Conservation (phyloP, 768 basidiomycete species). For the Panus rudis region DNA sequence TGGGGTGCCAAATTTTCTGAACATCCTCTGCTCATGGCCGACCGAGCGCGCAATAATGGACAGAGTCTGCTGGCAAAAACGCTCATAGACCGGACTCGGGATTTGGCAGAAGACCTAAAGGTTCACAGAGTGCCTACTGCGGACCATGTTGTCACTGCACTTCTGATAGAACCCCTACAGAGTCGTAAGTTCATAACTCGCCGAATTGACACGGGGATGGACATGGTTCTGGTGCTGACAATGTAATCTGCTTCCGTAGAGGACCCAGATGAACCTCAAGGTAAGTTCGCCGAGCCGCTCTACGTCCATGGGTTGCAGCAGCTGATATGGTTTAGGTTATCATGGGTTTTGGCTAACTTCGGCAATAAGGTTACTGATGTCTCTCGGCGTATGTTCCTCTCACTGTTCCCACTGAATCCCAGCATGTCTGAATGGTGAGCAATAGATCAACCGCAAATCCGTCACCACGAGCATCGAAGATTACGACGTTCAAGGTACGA, state of each 20-base stretch:
- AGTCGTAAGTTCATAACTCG: slow-evolving; percentile 78
- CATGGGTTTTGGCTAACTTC: slow-evolving; percentile 80
- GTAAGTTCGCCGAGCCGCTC: slow-evolving; percentile 41
- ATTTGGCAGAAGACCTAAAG: slow-evolving; percentile 82
- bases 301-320: too few species aligned
- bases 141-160: slow-evolving; percentile 76
- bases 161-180: slow-evolving; percentile 79
- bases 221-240: slow-evolving; percentile 7
- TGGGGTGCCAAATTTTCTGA: slow-evolving; percentile 95
- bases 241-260: slow-evolving; percentile 26
- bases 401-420: slow-evolving; percentile 3
- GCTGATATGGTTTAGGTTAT: too few species aligned
- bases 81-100: slow-evolving; percentile 73
- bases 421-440: neutral
- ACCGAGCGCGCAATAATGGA: slow-evolving; percentile 55
- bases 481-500: slow-evolving; percentile 69
- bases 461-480: slow-evolving; percentile 69
- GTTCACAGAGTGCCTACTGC: slow-evolving; percentile 73
- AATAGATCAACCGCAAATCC: slow-evolving; percentile 78
- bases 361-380: slow-evolving; percentile 71
- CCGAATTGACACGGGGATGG: slow-evolving; percentile 2
- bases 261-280: slow-evolving; percentile 67
- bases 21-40: slow-evolving; percentile 74
- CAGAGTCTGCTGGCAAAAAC: slow-evolving; percentile 75
- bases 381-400: slow-evolving; percentile 53